phyloP scores from a whole-genome alignment of 2,329 filamentous ascomycete species.

The Aspergillus piperis region DNA sequence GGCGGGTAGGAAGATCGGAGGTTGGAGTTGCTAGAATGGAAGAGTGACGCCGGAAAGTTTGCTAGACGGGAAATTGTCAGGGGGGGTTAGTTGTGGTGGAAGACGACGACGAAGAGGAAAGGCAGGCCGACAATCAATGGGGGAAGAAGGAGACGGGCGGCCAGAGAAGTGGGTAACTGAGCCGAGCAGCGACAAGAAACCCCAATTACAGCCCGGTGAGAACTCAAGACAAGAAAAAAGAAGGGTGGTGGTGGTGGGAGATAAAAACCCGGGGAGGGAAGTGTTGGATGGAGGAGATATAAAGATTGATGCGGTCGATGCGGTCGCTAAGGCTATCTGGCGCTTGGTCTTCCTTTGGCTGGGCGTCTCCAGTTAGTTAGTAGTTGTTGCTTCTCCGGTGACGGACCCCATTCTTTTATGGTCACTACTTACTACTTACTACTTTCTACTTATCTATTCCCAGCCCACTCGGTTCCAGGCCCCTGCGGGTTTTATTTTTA shows the following conservation, averaged over 20 bases:
- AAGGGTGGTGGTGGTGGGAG: neutral
- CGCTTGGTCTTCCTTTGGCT: constrained; percentile 15
- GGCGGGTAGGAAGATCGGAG: neutral
- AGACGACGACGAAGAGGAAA: constrained; percentile 12
- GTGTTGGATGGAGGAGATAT: constrained; percentile 2
- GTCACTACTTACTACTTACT: neutral
- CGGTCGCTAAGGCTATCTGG: constrained; percentile 17
- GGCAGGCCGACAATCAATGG: constrained; percentile 9
- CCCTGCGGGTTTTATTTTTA: no score
- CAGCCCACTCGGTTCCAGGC: no score
- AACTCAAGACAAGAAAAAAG: neutral
- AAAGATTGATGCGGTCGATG: constrained; percentile 6
- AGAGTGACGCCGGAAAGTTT: constrained; percentile 17
- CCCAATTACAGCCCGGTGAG: neutral
- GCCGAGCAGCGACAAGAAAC: neutral
- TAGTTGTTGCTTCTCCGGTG: constrained; percentile 12
- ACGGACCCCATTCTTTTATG: constrained; percentile 2
- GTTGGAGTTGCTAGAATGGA: constrained; percentile 8
- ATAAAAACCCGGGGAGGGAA: neutral
- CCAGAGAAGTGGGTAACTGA: constrained; percentile 1
- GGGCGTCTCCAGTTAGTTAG: neutral
- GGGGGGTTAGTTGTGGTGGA: constrained; percentile 13
- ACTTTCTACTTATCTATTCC: neutral
- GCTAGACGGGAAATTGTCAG: constrained; percentile 27
- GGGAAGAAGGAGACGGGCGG: constrained; percentile 9